Evolutionary conservation across 352 stramenopile species (phyloP), one percentile per base, ranked within the genome.

Genomic region (Phytophthora idaei): DNA sequence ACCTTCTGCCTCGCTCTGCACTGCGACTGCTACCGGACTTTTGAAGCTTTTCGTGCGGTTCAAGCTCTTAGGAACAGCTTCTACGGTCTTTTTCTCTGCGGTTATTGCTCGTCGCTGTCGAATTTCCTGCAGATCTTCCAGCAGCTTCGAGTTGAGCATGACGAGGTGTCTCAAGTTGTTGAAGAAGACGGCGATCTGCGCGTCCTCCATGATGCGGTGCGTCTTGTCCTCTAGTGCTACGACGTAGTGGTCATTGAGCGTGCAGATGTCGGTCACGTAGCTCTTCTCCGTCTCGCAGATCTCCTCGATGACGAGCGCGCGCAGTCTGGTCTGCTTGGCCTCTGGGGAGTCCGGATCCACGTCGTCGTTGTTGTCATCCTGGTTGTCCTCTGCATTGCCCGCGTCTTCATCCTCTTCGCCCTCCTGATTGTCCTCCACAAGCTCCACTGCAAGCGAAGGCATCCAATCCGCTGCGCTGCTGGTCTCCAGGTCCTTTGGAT

Each of bases 131-230:
- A 95, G 55, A 52, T 95, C 86, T 41, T 82, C 83, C 8, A 92
- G 76, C 12, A 95, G 67, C 67, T 94, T 93, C 11, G 84, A 93
- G 67, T 95, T 94, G 59, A 95, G 78, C 80, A 91, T 91, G 29
- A 93, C 83, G 2, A 95, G 71, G 57, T 94, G 81, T 9, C 85
- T 71, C 36, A 95, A 45, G 31, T 89, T 94, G 71, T 92, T 93
- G 61, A 95, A 95, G 48, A 95, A 95, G 14, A 95, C 88, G 42
- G 88, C 88, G 53, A 94, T 93, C 67, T 93, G 84, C 2, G 85
- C 81, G 68, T 96, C 85, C 31, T 88, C 77, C 80, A 93, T 89
- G 51, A 96, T 90, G 25, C 80, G 83, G 58, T 94, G 84, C 37
- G 78, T 80, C 57, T 87, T 90, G 57, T 90, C 83, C 49, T 93